phyloP scores from a whole-genome alignment of 2,329 filamentous ascomycete genomes.

The Exophiala aquamarina region DNA sequence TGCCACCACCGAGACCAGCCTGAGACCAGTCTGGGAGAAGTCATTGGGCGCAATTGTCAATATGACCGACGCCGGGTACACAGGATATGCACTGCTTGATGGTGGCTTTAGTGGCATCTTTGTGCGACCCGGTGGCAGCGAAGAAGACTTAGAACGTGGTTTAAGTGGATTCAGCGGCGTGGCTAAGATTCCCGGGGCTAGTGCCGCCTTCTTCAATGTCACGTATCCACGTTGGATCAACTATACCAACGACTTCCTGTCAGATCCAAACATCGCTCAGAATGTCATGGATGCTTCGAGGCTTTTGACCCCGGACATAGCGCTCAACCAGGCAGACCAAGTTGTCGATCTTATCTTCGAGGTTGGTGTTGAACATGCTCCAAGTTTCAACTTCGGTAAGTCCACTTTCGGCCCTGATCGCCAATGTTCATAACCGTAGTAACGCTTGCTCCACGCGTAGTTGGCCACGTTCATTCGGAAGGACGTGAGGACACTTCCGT shows the following conservation, averaged over 20 bases:
- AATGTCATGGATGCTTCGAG: constrained; percentile 34
- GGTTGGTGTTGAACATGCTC: constrained; percentile 23
- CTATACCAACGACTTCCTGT: constrained; percentile 30
- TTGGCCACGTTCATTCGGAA: constrained; percentile 32
- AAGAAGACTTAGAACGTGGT: constrained; percentile 27
- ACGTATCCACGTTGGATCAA: constrained; percentile 33
- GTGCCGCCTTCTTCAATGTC: constrained; percentile 20
- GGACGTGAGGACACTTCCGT: constrained; percentile 32
- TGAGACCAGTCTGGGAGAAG: constrained; percentile 26
- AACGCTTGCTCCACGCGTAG: constrained; percentile 17
- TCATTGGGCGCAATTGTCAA: constrained; percentile 27
- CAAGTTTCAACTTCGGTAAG: constrained; percentile 34
- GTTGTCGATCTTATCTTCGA: constrained; percentile 31
- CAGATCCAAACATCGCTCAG: constrained; percentile 34
- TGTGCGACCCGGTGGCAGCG: constrained; percentile 32
- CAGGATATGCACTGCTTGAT: constrained; percentile 29
- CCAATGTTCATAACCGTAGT: neutral
- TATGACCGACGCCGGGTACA: constrained; percentile 33
- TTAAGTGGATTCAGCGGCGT: constrained; percentile 25
- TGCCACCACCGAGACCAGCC: constrained; percentile 24
- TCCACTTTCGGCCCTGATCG: neutral
- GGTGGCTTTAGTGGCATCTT: constrained; percentile 33
- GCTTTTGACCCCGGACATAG: constrained; percentile 30
- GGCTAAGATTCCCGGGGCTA: constrained; percentile 25
- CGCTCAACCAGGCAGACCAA: constrained; percentile 28